Percentiles rank a stretch among this genome's conserved stretches.
Conservation (phyloP, 352 stramenopile species). For the Chrysophaeum taylorii region DNA sequence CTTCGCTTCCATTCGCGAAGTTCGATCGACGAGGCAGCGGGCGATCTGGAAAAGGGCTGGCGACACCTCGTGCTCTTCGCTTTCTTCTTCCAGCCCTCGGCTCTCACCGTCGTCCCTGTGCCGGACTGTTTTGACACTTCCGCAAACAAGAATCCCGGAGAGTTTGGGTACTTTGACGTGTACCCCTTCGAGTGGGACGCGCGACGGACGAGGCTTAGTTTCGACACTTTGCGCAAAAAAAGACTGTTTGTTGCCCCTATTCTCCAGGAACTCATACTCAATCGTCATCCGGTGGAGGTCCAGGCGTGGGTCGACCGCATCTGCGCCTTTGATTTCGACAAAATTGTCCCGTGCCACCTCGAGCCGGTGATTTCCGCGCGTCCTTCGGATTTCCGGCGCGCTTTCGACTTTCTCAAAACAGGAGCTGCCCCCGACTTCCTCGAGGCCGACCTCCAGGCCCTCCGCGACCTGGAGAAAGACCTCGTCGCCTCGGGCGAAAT, state of each 20-base stretch:
- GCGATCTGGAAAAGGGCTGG: constrained; percentile 48
- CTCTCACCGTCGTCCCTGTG: constrained; percentile 32
- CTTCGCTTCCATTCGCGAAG: constrained; percentile 61
- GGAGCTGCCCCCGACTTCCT: not conserved
- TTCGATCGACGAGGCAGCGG: constrained; percentile 41
- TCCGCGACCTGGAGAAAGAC: not conserved
- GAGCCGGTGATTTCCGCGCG: constrained; percentile 20
- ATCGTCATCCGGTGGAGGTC: constrained; percentile 52
- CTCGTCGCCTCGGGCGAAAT: not conserved
- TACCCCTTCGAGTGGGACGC: constrained; percentile 52
- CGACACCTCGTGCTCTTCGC: constrained; percentile 54
- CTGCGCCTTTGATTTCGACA: constrained; percentile 24
- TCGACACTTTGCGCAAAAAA: not conserved
- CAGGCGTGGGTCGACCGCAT: constrained; percentile 27
- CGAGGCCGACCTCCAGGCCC: not conserved
- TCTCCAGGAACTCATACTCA: constrained; percentile 59
- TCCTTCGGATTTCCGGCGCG: constrained; percentile 21
- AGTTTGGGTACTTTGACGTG: constrained; percentile 19
- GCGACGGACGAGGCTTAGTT: constrained; percentile 29
- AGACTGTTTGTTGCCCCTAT: constrained; percentile 60
- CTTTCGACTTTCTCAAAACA: constrained; percentile 32
- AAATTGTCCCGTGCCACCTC: constrained; percentile 30
- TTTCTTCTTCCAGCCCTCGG: constrained; percentile 49
- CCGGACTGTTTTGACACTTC: not conserved
- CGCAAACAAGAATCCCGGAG: not conserved